A percentile compares a stretch with the other conserved stretches of the same genome.
Conservation (phyloP, 148 eudicot genomes). For the Euryodendron excelsum region DNA sequence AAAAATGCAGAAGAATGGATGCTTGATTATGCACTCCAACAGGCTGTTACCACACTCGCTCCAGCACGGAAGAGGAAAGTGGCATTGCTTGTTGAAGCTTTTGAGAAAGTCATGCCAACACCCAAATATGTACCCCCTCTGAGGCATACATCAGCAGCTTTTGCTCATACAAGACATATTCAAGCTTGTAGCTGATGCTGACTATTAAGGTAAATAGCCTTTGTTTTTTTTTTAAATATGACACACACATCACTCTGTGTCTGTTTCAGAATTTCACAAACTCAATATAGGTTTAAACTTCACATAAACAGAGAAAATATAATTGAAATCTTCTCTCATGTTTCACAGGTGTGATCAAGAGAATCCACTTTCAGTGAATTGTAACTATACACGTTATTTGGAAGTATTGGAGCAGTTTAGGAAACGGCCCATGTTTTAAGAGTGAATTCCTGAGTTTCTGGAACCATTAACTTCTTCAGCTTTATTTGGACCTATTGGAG, state of each 20-base stretch:
- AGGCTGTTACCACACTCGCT: slow-evolving; percentile 62
- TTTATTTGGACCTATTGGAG: neutral
- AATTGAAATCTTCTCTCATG: neutral
- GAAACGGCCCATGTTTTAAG: neutral
- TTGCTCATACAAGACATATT: slow-evolving; percentile 35
- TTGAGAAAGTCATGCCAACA: slow-evolving; percentile 66
- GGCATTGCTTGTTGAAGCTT: slow-evolving; percentile 80
- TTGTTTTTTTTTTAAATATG: neutral
- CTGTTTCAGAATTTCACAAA: neutral
- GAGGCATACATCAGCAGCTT: slow-evolving; percentile 33
- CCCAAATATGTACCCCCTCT: slow-evolving; percentile 33
- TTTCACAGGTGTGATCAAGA: slow-evolving; percentile 5
- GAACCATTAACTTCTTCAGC: neutral
- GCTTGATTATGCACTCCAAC: slow-evolving; percentile 74
- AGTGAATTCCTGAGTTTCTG: neutral
- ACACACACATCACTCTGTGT: neutral
- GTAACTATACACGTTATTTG: neutral
- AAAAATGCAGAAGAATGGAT: slow-evolving; percentile 85
- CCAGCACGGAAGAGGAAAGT: slow-evolving; percentile 80
- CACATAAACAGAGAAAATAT: neutral
- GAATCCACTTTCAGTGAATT: neutral
- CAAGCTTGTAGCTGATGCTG: slow-evolving; percentile 54
- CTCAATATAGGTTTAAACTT: neutral
- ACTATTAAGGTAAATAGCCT: slow-evolving; percentile 26
- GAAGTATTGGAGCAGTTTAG: neutral